Evolutionary conservation across 2,329 filamentous ascomycete species (phyloP), one percentile per base, ranked within the genome.

Genomic region (Remersonia thermophila): DNA sequence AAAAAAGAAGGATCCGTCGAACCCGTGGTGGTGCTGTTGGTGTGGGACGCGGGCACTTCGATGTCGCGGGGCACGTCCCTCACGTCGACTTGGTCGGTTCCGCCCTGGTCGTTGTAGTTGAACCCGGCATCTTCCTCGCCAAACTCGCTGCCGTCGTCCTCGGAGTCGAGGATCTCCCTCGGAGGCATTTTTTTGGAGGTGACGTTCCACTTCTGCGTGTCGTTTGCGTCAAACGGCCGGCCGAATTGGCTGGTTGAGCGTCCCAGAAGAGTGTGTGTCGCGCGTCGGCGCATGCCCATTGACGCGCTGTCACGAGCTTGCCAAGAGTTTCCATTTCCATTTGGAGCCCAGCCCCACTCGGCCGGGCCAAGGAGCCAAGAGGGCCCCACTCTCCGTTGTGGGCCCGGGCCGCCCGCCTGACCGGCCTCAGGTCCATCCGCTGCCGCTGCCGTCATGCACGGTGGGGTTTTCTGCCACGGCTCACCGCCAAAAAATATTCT

Each of bases 1-100:
- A 71, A 71, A 43, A 68, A 64, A 0, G 55, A 58, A 2, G 60
- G 57, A 39, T 71, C 64, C 1, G 67, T 71, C 12, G 66, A 70
- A 15, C 49, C 54, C 36, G 50, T 48, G 37, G 45, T 43, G 7
- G 35, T 32, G 27, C 20, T 23, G 20, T 23, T 23, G 20, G 27
- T 27, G 25, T 39, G 37, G 20, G 37, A 27, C 26, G 36, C 37
- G 12, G 36, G 18, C 9, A 32, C 18, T 9, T 23, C 20, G 20
- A 23, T 33, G 11, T 39, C 31, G 26, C 16, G 27, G 27, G 30
- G 34, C 29, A 17, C 14, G 25, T 35, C 32, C 10, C 9, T 13
- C 11, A 41, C 35, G 16, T 14, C 12, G 27, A 20, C 15, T 23
- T 27, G 15, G 4, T 31, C 32, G 14, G 11, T 5, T 9, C 9